A percentile compares a stretch with the other conserved stretches of the same genome.
Evolutionary conservation across 805 yeast species (phyloP).

Genomic region (Yamadazyma endophytica): DNA sequence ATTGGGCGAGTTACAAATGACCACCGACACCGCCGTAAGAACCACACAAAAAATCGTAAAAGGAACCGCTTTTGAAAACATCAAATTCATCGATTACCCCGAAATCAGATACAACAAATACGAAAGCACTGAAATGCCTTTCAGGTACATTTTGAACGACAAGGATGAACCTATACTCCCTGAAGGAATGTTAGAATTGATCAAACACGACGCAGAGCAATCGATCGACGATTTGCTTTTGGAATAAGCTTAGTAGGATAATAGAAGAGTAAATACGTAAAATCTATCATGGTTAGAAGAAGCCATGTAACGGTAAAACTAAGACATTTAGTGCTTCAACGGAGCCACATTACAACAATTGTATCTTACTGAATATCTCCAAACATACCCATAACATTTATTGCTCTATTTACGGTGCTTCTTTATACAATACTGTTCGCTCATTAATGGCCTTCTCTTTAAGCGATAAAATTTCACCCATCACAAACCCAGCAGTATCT

Average conservation of each 20-base stretch:
- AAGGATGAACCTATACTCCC: constrained; percentile 79
- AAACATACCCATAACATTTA: not conserved
- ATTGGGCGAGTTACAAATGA: constrained; percentile 87
- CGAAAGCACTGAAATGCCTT: constrained; percentile 98
- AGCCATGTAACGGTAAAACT: not conserved
- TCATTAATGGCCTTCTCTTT: constrained; percentile 18
- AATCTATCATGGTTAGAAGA: not conserved
- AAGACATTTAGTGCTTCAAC: not conserved
- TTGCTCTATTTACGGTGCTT: too few relatives aligned
- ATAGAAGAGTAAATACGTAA: not conserved
- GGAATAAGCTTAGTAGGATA: constrained; percentile 1
- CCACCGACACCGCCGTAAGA: constrained; percentile 95
- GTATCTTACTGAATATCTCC: not conserved
- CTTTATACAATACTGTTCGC: constrained; percentile 25
- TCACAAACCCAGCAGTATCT: constrained; percentile 75
- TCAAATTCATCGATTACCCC: constrained; percentile 87
- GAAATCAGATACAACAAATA: constrained; percentile 83
- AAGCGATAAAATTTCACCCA: constrained; percentile 48
- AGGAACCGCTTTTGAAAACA: constrained; percentile 58
- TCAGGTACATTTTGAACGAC: constrained; percentile 72
- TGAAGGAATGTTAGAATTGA: constrained; percentile 83
- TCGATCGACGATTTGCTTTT: constrained; percentile 63
- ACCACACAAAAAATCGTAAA: constrained; percentile 81
- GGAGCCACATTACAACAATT: not conserved
- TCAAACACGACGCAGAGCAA: constrained; percentile 81